phyloP scores from a whole-genome alignment of 768 basidiomycete genomes.

The Boletus speciosus region DNA sequence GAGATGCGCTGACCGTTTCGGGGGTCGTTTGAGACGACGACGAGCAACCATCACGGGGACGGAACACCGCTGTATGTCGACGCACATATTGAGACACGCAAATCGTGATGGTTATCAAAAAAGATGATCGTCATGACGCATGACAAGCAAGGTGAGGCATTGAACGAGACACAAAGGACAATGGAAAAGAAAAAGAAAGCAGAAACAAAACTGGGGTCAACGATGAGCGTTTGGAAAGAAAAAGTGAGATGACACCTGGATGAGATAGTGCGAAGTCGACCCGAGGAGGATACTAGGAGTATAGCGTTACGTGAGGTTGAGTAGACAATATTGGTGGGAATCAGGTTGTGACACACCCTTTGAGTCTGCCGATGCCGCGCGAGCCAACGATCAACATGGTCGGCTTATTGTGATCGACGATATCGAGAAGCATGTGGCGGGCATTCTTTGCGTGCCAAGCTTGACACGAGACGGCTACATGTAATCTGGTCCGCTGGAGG shows the following conservation, averaged over 20 bases:
- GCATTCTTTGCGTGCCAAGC: slow-evolving; percentile 98
- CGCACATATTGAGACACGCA: background rate
- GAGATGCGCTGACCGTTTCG: slow-evolving; percentile 75
- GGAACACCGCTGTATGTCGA: slow-evolving; percentile 66
- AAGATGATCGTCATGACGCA: background rate
- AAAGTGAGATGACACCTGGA: slow-evolving; percentile 50
- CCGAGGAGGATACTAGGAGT: slow-evolving; percentile 77
- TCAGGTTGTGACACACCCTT: slow-evolving; percentile 55
- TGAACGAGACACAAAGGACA: background rate
- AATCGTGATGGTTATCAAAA: background rate
- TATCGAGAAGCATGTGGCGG: slow-evolving; percentile 85
- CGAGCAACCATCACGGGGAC: slow-evolving; percentile 98
- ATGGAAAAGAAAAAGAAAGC: background rate
- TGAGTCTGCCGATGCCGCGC: slow-evolving; percentile 82
- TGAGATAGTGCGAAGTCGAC: slow-evolving; percentile 92
- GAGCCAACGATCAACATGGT: slow-evolving; percentile 94
- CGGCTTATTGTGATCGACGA: slow-evolving; percentile 84
- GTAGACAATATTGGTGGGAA: background rate
- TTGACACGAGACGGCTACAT: slow-evolving; percentile 87
- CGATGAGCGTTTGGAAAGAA: background rate
- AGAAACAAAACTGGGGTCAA: background rate
- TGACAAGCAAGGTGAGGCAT: background rate
- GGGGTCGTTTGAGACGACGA: slow-evolving; percentile 83
- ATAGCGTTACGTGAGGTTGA: background rate
- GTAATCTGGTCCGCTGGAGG: slow-evolving; percentile 84